Base-by-base conservation (phyloP, 495 filamentous ascomycete species). In the Talaromyces borbonicus region DNA sequence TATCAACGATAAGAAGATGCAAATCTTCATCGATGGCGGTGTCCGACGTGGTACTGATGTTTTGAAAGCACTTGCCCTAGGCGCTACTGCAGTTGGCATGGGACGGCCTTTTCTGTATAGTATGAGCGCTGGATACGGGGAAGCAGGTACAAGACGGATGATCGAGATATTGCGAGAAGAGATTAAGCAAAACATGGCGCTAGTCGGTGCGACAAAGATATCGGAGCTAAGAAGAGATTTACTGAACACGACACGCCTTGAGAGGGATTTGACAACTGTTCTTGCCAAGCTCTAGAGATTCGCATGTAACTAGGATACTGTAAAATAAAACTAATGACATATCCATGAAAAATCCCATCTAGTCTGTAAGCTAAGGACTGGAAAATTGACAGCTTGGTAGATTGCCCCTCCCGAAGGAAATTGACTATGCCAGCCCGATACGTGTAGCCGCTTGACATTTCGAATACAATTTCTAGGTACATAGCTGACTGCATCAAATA, bases 21-120 rank as follows among this genome's bases (percentile, higher is more conserved):
- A 93, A 57, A 72, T 95, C 32, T 90, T 78, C 57, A 62, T 94
- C 48, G 88, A 95, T 60, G 87, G 88, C 27, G 88, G 88, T 24
- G 75, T 93, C 29, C 75, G 89, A 1, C 72, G 87, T 27, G 89
- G 81, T 5, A 90, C 86, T 2, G 88, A 95, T 58, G 85, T 95
- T 45, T 72, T 94, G 61, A 95, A 94, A 63, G 88, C 88, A 19
- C 64, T 94, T 25, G 89, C 86, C 45, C 66, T 95, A 6, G 88
- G 88, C 5, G 88, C 89, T 0, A 86, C 73, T 50, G 89, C 85
- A 9, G 88, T 93, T 3, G 87, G 87, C 7, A 83, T 94, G 48
- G 88, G 89, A 4, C 68, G 89, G 9, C 88, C 88, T 4, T 90
- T 90, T 65, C 57, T 95, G 47, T 94, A 82, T 58, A 84, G 86